Percentiles rank a stretch among this genome's conserved stretches.
These are phyloP conservation scores for Hypholoma sublateritium DNA, from an alignment of 768 basidiomycete species.

Conservation along the genomic window DNA sequence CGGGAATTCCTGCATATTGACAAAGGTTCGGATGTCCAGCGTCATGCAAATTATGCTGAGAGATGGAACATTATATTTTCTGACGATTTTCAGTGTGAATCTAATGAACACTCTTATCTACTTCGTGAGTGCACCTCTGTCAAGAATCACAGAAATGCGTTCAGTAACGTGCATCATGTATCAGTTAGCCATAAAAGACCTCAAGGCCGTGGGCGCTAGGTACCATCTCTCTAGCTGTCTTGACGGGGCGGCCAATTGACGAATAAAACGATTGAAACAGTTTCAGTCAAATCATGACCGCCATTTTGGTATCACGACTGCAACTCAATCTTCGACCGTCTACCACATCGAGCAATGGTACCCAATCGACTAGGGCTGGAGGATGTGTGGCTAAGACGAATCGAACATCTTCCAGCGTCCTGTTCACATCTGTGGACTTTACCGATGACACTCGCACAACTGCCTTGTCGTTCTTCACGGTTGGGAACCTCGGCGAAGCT, in stretches of 20 bases:
- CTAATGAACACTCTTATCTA: constrained; percentile 24
- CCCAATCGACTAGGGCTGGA: background rate
- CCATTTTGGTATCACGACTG: constrained; percentile 22
- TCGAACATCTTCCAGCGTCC: background rate
- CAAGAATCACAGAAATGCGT: too few relatives aligned
- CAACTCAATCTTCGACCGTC: constrained; percentile 19
- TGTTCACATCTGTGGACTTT: constrained; percentile 7
- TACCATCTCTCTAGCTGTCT: background rate
- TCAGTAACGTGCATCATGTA: background rate
- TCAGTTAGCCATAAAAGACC: constrained; percentile 18
- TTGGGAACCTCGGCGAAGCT: constrained; percentile 19
- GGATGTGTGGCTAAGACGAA: background rate
- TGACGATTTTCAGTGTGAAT: constrained; percentile 22
- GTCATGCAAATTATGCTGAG: constrained; percentile 19
- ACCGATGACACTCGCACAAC: background rate
- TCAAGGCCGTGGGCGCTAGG: constrained; percentile 23
- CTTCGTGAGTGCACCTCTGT: constrained; percentile 14
- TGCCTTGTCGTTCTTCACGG: constrained; percentile 11
- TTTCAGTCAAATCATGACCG: constrained; percentile 23
- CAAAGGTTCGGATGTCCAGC: background rate
- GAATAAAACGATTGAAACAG: constrained; percentile 2
- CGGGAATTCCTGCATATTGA: background rate
- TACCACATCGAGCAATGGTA: background rate
- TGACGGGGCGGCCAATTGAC: background rate
- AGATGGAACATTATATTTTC: constrained; percentile 23